Base-by-base conservation (phyloP, 163 green algal species). In the Chlorella variabilis region DNA sequence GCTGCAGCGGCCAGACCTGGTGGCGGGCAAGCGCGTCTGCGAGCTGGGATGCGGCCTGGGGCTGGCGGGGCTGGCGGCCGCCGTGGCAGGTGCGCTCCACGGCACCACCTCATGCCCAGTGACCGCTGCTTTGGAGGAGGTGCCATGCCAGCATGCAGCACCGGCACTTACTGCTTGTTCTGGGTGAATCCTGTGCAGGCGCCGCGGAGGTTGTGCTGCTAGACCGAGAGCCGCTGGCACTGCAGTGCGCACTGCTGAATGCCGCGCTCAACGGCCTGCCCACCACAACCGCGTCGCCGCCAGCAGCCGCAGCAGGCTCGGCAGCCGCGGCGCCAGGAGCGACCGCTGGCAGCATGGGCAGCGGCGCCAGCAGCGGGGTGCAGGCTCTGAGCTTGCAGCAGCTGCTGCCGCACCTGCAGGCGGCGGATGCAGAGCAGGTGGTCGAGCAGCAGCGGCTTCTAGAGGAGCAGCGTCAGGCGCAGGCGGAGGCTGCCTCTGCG, bases 1-100 rank as follows among this genome's bases (percentile, higher is more conserved):
- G n/a, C 80, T 96, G 51, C 48, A 61, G 15, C 81, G 86, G 18
- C 91, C 91, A 0, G 65, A 93, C 38, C 85, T 97, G 42, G 92
- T 96, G 27, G 31, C 15, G 1, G 88, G 88, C 34, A 87, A 88
- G 54, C 70, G 70, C 13, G 92, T 98, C 48, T 90, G 87, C 49
- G 93, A 98, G 78, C 68, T 98, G 20, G 94, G 94, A 0, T 87
- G 83, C 29, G 94, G 94, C 0, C 88, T 97, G 39, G 94, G 94
- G 1, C 70, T 97, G 45, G 93, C 87, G 9, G 93, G 93, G 33
- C 88, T 98, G 11, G 91, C 92, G 27, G 94, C 94, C 25, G 91
- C 89, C 0, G 56, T 95, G 42, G 89, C 92, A 83, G 93, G 92
- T 91, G 68, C 21, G 80, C 6, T n/a, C 9, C 54, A 63, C 9